A percentile compares a stretch with the other conserved stretches of the same genome.
Evolutionary conservation across 345 rosid species (phyloP).

Genomic region (Acer saccharum): DNA sequence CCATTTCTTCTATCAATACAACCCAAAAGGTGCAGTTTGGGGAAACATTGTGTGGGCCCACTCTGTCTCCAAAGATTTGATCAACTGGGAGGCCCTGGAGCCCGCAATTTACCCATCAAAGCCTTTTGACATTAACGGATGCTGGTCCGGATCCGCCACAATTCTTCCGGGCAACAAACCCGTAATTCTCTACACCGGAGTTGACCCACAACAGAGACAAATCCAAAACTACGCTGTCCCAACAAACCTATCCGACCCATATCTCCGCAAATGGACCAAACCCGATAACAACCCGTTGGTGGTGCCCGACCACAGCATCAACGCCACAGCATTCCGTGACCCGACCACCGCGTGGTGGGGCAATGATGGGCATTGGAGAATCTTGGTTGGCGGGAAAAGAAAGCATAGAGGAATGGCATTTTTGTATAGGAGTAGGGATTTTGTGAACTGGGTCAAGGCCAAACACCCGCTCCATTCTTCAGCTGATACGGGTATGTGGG

Average conservation of each 20-base stretch:
- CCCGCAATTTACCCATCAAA: constrained; percentile 70
- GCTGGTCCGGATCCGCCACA: constrained; percentile 96
- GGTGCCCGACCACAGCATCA: constrained; percentile 46
- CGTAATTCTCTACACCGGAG: constrained; percentile 72
- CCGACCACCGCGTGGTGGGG: constrained; percentile 86
- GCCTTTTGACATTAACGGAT: constrained; percentile 68
- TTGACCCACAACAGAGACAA: constrained; percentile 48
- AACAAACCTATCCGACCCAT: constrained; percentile 65
- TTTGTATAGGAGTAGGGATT: constrained; percentile 68
- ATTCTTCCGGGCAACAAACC: constrained; percentile 61
- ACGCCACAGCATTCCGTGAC: constrained; percentile 82
- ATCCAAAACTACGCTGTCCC: constrained; percentile 81
- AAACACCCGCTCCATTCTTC: constrained; percentile 66
- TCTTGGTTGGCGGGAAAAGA: constrained; percentile 52
- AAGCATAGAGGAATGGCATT: constrained; percentile 61
- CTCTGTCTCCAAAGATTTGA: constrained; percentile 79
- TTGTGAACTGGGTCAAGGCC: constrained; percentile 64
- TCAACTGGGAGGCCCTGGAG: constrained; percentile 76
- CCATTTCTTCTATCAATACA: constrained; percentile 90
- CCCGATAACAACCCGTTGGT: constrained; percentile 72
- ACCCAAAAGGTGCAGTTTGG: constrained; percentile 88
- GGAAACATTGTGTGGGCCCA: constrained; percentile 99
- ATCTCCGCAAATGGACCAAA: constrained; percentile 74
- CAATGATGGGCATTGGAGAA: constrained; percentile 61
- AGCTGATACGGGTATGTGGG: constrained; percentile 74